Conservation (phyloP, 164 flowering plant species). For the Nelumbo lutea region DNA sequence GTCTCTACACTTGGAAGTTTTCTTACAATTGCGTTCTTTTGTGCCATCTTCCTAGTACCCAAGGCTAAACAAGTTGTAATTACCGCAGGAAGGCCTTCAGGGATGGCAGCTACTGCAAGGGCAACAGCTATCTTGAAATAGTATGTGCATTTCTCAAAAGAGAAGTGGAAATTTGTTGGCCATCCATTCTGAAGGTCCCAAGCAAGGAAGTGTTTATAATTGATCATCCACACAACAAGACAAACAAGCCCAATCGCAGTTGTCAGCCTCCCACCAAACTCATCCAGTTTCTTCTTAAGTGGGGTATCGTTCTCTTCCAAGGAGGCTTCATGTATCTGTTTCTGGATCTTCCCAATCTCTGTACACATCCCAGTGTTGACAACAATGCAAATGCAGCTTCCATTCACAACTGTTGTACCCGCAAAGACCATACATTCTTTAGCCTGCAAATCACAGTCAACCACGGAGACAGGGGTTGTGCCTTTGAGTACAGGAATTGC, state of each 20-base stretch:
- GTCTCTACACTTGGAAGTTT: conserved; percentile 95
- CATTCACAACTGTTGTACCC: conserved; percentile 83
- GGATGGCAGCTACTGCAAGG: conserved; percentile 93
- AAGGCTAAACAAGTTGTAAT: conserved; percentile 89
- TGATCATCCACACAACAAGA: conserved; percentile 77
- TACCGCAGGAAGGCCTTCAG: conserved; percentile 95
- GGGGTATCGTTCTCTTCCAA: conserved; percentile 76
- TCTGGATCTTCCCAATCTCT: conserved; percentile 86
- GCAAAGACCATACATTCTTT: conserved; percentile 90
- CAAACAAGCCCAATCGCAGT: conserved; percentile 73
- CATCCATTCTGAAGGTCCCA: conserved; percentile 73
- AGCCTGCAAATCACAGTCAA: conserved; percentile 82
- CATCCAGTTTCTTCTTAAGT: conserved; percentile 80
- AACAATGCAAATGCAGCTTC: conserved; percentile 70
- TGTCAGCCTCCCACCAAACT: conserved; percentile 77
- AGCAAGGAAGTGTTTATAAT: conserved; percentile 70
- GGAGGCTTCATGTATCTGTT: conserved; percentile 88
- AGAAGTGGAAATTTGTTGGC: conserved; percentile 63
- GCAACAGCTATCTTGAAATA: conserved; percentile 91
- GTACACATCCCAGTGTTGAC: conserved; percentile 71
- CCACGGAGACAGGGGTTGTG: conserved; percentile 39
- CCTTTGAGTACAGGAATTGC: conserved; percentile 77
- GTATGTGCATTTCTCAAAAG: conserved; percentile 85
- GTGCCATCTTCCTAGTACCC: conserved; percentile 90
- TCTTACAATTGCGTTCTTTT: conserved; percentile 82